Base-by-base conservation (phyloP, 2,329 filamentous ascomycete species). In the Chaetomium sp. region DNA sequence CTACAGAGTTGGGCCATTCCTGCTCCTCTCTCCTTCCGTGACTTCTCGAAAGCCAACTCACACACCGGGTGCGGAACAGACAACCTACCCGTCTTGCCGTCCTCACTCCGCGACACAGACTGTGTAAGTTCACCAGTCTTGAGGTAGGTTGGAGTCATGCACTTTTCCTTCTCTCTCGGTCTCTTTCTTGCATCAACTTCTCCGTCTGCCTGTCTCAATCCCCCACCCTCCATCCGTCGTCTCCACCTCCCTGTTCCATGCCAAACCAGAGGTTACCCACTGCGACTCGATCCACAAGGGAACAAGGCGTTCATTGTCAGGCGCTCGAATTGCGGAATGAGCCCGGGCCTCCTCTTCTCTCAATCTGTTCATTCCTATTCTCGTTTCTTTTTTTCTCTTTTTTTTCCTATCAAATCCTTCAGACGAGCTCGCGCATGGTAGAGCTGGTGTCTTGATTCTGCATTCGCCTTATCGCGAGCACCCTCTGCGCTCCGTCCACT, bases 301-400 rank as follows among this genome's bases (percentile, higher is more conserved):
- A 27, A 27, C 54, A 56, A 34, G 52, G 53, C 44, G 41, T 43
- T 49, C 56, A 44, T 49, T 44, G 56, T 32, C 52, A 52, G 55
- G 27, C 41, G 51, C 41, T 41, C 48, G 43, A 46, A 54, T 56
- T 49, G 47, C 32, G 54, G 57, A 51, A 54, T 52, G 54, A 52
- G 41, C 46, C 52, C 52, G 53, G 27, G 50, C 57, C 49, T 52
- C 40, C 51, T 27, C 19, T 27, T 27, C 19, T 27, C 19, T 27
- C 19, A 27, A 27, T 27, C 19, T 27, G 19, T 27, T 27, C 19
- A 27, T 27, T 27, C 19, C 19, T 27, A 27, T 27, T 27, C 19
- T 27, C 19, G 19, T 27, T 27, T 27, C 19, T 52, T 54, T 44
- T 47, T 45, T 33, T 38, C 48, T 50, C 54, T 54, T 57, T 43